A percentile compares a stretch with the other conserved stretches of the same genome.
Conservation (phyloP, 768 basidiomycete species). For the Hortiboletus campestris region DNA sequence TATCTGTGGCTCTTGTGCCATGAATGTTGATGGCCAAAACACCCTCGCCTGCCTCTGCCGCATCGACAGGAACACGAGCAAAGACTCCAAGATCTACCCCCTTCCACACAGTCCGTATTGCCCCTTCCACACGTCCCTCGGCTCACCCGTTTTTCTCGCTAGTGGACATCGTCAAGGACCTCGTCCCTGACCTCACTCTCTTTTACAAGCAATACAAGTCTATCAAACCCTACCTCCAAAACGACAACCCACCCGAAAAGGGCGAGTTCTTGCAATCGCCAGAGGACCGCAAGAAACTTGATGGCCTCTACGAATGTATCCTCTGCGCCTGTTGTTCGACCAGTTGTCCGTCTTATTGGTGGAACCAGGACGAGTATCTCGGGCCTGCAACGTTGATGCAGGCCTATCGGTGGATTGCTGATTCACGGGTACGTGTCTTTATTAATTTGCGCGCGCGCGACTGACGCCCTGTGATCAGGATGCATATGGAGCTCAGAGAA, state of each 20-base stretch:
- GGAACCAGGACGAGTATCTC: constrained; percentile 99
- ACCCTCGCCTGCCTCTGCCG: constrained; percentile 96
- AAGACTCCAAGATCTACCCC: constrained; percentile 91
- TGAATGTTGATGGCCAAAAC: constrained; percentile 99
- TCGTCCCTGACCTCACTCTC: constrained; percentile 86
- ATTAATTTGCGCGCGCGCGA: too few species aligned
- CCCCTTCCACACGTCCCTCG: background rate
- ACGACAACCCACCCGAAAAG: constrained; percentile 82
- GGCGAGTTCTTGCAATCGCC: constrained; percentile 87
- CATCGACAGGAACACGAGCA: constrained; percentile 72
- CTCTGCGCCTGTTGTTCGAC: constrained; percentile 98
- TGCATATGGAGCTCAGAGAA: constrained; percentile 70
- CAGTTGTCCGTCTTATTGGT: constrained; percentile 98
- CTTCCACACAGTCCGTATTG: constrained; percentile 85
- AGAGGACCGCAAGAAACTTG: constrained; percentile 93
- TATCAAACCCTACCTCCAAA: constrained; percentile 94
- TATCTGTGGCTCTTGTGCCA: constrained; percentile 97
- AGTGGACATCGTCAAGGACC: constrained; percentile 99
- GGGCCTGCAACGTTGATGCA: constrained; percentile 97
- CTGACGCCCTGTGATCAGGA: constrained; percentile 48
- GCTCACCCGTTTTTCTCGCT: background rate
- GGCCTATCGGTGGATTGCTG: constrained; percentile 97
- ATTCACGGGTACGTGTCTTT: constrained; percentile 82
- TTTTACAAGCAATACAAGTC: constrained; percentile 99
- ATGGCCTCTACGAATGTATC: constrained; percentile 97